Evolutionary conservation across 2,329 filamentous ascomycete genomes (phyloP).

Genomic region (Cadophora luteo-olivacea): DNA sequence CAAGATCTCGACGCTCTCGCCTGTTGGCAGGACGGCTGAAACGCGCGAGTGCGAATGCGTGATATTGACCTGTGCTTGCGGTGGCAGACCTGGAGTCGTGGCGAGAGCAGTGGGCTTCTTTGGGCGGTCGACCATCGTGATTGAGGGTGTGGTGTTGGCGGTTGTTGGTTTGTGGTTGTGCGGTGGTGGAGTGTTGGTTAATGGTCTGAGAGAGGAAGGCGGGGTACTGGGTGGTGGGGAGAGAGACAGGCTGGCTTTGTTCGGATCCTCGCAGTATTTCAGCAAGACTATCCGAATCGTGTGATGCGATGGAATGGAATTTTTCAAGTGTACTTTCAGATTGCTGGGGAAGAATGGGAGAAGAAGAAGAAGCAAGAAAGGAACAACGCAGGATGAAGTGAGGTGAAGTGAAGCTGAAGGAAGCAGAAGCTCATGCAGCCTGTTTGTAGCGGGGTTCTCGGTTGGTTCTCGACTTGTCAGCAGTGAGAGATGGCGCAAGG

Average conservation of each 20-base stretch:
- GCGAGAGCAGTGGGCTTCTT: constrained; percentile 83
- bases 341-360: neutral
- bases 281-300: neutral
- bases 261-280: neutral
- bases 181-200: neutral
- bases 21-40: constrained; percentile 80
- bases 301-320: neutral
- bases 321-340: neutral
- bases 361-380: neutral
- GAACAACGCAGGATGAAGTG: constrained; percentile 7
- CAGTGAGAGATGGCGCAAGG: too few relatives aligned
- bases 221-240: constrained; percentile 1
- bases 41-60: constrained; percentile 75
- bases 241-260: constrained; percentile 1
- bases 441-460: constrained; percentile 1
- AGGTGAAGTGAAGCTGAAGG: neutral
- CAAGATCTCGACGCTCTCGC: constrained; percentile 84
- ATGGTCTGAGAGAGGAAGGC: neutral
- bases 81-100: constrained; percentile 74
- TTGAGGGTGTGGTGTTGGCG: neutral
- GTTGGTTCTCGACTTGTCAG: neutral
- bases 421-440: constrained; percentile 3
- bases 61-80: constrained; percentile 78
- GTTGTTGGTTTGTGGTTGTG: neutral
- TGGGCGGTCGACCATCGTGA: constrained; percentile 74